Conservation (phyloP, 2,329 filamentous ascomycete species). For the Pseudogymnoascus sp. region DNA sequence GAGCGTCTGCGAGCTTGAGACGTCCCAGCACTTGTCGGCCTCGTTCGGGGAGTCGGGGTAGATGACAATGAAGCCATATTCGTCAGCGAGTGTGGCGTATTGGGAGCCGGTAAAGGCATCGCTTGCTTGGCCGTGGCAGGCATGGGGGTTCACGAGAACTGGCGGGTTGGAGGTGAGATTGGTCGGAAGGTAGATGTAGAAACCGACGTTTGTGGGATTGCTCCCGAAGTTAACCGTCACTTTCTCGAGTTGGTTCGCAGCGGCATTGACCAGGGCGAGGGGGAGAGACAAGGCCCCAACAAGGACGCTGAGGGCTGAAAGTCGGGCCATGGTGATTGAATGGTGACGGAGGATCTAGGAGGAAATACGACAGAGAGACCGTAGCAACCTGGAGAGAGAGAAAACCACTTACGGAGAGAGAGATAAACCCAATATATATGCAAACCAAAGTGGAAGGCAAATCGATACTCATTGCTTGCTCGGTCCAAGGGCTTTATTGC, state of each 20-base stretch:
- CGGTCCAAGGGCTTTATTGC: background rate
- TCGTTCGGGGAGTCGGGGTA: conserved; percentile 46
- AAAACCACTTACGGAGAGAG: background rate
- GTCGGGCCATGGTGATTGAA: background rate
- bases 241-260: conserved; percentile 20
- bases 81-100: conserved; percentile 45
- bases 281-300: background rate
- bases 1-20: conserved; percentile 42
- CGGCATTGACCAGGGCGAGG: conserved; percentile 10
- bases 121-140: conserved; percentile 47
- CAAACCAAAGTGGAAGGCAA: background rate
- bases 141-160: conserved; percentile 45
- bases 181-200: conserved; percentile 43
- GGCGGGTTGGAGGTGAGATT: conserved; percentile 40
- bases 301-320: background rate
- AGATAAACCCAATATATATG: background rate
- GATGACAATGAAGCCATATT: conserved; percentile 51
- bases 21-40: conserved; percentile 50
- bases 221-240: conserved; percentile 36
- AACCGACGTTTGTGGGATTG: conserved; percentile 41
- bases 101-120: conserved; percentile 44
- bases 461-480: background rate
- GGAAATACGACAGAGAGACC: background rate
- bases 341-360: background rate
- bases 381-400: background rate